These are phyloP conservation scores for Penicillium sp. DNA, from an alignment of 2,329 filamentous ascomycete species.

Conservation along the genomic window DNA sequence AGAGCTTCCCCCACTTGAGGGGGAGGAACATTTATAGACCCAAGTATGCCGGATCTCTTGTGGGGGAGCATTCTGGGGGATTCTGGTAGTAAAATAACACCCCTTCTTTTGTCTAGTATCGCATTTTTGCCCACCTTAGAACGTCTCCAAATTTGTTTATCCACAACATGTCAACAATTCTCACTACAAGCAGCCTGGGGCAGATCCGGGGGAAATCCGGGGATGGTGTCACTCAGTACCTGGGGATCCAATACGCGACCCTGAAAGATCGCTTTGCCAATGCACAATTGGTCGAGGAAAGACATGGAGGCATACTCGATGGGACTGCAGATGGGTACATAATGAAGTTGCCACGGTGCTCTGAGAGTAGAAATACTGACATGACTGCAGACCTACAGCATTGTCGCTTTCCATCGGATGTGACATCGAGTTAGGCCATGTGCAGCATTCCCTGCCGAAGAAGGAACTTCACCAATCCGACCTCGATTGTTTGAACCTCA, in stretches of 20 bases:
- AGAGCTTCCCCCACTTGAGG: neutral
- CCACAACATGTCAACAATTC: neutral
- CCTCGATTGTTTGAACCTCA: slow-evolving; percentile 54
- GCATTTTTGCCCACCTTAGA: neutral
- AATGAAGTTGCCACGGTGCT: no score
- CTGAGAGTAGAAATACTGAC: neutral
- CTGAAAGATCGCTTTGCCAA: slow-evolving; percentile 37
- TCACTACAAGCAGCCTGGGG: slow-evolving; percentile 32
- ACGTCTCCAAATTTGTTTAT: neutral
- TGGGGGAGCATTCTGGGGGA: neutral
- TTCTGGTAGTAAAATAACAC: neutral
- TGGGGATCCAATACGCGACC: slow-evolving; percentile 42
- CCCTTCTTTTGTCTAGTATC: no score
- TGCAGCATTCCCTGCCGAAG: slow-evolving; percentile 51
- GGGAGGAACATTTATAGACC: neutral
- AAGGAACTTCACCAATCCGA: slow-evolving; percentile 47
- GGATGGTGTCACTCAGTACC: slow-evolving; percentile 35
- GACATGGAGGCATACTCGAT: slow-evolving; percentile 29
- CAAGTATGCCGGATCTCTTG: neutral
- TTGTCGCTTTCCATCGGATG: slow-evolving; percentile 44
- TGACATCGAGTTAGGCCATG: slow-evolving; percentile 50
- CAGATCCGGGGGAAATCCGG: slow-evolving; percentile 28
- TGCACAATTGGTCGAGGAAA: slow-evolving; percentile 31
- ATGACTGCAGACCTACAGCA: slow-evolving; percentile 36
- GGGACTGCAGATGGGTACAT: slow-evolving; percentile 41